Evolutionary conservation across 208 protist species (phyloP).

Genomic region (Perkinsela sp.): DNA sequence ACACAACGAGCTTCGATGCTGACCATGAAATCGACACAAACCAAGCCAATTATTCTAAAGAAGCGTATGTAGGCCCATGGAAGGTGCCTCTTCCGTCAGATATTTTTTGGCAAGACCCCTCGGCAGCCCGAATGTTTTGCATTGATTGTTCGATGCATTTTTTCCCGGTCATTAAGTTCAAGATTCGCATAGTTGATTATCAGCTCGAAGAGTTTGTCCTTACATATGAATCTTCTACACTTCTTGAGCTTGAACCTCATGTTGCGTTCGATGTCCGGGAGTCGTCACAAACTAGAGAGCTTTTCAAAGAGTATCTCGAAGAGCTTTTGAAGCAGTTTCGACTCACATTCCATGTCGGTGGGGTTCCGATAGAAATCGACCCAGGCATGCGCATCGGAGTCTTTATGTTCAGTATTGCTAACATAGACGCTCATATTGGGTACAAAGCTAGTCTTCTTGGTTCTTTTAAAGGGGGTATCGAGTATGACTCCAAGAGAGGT

Average conservation of each 20-base stretch:
- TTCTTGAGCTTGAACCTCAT: background rate
- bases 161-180: background rate
- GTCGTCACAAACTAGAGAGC: background rate
- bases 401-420: background rate
- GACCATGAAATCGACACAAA: background rate
- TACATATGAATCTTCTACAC: background rate
- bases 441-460: background rate
- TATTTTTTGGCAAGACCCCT: background rate
- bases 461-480: background rate
- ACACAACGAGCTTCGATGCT: background rate
- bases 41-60: background rate
- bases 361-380: background rate
- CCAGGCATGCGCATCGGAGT: background rate
- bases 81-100: background rate
- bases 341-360: background rate
- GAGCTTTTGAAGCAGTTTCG: background rate
- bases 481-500: background rate
- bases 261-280: background rate
- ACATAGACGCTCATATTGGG: background rate
- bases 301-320: background rate
- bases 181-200: background rate
- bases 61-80: background rate
- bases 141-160: conserved; percentile 1
- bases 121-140: background rate
- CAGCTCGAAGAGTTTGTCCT: background rate